A percentile compares a stretch with the other conserved stretches of the same genome.
phyloP scores from a whole-genome alignment of 495 filamentous ascomycete species.

The Halenospora varia region DNA sequence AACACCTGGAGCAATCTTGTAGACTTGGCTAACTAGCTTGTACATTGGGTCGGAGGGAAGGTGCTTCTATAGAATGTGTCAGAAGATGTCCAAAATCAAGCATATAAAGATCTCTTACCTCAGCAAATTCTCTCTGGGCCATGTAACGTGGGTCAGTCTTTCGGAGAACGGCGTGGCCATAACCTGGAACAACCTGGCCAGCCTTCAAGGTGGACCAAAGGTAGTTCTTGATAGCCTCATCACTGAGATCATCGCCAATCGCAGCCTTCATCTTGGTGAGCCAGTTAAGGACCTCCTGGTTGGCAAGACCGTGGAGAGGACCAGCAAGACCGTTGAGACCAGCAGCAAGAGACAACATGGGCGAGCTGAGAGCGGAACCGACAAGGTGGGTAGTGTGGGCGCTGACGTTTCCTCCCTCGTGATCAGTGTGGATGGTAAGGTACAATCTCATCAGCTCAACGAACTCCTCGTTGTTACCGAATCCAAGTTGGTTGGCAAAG shows the following conservation, averaged over 20 bases:
- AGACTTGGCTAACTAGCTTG: conserved; percentile 98
- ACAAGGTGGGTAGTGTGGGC: conserved; percentile 98
- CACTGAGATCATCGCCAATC: conserved; percentile 90
- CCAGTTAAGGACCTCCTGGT: conserved; percentile 99
- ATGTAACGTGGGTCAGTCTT: conserved; percentile 99
- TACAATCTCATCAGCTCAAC: conserved; percentile 97
- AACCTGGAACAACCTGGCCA: conserved; percentile 94
- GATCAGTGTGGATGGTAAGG: conserved; percentile 98
- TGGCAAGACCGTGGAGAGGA: conserved; percentile 96
- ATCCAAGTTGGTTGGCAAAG: conserved; percentile 97
- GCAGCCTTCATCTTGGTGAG: conserved; percentile 97
- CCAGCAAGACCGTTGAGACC: conserved; percentile 97
- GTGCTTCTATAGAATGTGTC: background rate
- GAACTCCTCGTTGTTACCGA: conserved; percentile 92
- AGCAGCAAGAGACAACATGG: conserved; percentile 91
- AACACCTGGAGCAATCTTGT: conserved; percentile 98
- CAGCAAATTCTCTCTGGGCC: conserved; percentile 94
- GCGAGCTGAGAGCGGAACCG: conserved; percentile 93
- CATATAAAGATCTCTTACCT: conserved; percentile 38
- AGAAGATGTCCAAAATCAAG: background rate
- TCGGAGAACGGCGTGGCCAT: conserved; percentile 97
- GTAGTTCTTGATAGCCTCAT: conserved; percentile 94
- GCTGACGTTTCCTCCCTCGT: conserved; percentile 97
- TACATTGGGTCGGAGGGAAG: conserved; percentile 88
- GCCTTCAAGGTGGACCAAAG: conserved; percentile 95